Conservation (phyloP, 2,329 filamentous ascomycete genomes). For the Stagonosporopsis vannaccii region DNA sequence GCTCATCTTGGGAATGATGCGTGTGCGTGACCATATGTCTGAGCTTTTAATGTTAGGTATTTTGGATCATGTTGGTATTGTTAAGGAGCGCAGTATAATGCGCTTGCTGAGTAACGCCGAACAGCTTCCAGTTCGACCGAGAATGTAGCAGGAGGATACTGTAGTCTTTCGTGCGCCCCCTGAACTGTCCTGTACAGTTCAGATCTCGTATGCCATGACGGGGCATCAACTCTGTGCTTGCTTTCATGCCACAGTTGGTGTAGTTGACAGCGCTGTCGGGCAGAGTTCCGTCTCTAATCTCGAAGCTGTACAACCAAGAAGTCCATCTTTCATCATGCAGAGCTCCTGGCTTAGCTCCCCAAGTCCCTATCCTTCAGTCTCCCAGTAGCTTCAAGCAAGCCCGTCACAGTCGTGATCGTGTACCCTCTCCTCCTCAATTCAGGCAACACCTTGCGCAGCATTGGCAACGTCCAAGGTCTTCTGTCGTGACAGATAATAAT, state of each 20-base stretch:
- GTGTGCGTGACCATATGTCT: neutral
- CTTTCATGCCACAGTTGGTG: neutral
- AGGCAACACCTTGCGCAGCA: conserved; percentile 76
- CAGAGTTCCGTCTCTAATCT: neutral
- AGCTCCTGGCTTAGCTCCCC: neutral
- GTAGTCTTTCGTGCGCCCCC: neutral
- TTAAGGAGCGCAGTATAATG: neutral
- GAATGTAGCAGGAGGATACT: neutral
- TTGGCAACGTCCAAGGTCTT: conserved; percentile 80
- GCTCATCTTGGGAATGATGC: neutral
- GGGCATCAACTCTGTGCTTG: neutral
- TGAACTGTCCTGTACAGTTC: neutral
- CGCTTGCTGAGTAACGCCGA: neutral
- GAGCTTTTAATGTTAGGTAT: neutral
- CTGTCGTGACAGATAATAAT: conserved; percentile 89
- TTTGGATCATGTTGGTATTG: neutral
- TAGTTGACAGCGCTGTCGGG: neutral
- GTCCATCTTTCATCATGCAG: neutral
- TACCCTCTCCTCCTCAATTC: conserved; percentile 75
- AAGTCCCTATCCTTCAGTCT: neutral
- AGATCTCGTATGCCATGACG: neutral
- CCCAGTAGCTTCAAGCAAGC: conserved; percentile 24
- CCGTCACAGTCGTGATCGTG: conserved; percentile 68
- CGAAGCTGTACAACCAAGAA: neutral
- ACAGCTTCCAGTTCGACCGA: too few species aligned